Conservation (phyloP, 768 basidiomycete genomes). For the Amanita brunnescens region DNA sequence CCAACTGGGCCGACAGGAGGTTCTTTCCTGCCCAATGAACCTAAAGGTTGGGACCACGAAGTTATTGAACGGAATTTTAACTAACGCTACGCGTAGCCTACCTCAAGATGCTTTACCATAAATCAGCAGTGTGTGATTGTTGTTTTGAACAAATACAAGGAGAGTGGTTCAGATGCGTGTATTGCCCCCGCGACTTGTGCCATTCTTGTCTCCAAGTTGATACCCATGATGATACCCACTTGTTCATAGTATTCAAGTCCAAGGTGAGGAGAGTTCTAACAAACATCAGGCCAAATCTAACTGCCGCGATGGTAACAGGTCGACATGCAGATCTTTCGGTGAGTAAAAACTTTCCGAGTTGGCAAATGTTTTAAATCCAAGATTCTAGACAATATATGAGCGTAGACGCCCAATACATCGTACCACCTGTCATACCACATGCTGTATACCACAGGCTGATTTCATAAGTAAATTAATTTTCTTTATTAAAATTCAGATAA, state of each 20-base stretch:
- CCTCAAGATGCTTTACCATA: constrained; percentile 50
- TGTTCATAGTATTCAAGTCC: constrained; percentile 87
- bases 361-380: constrained; percentile 15
- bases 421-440: constrained; percentile 53
- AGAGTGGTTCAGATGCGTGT: constrained; percentile 86
- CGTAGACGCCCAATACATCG: constrained; percentile 43
- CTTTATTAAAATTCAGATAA: too few species aligned
- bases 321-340: constrained; percentile 71
- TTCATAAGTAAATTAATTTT: too few species aligned
- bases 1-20: constrained; percentile 50
- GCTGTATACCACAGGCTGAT: constrained; percentile 42
- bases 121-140: constrained; percentile 73
- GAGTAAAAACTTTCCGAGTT: constrained; percentile 15
- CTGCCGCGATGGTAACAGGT: constrained; percentile 31
- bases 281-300: neutral
- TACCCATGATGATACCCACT: constrained; percentile 73
- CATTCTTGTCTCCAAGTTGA: constrained; percentile 72
- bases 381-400: constrained; percentile 31
- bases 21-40: constrained; percentile 31
- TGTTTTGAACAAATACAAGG: constrained; percentile 80
- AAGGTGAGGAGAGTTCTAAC: constrained; percentile 34
- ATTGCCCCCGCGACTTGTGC: constrained; percentile 85
- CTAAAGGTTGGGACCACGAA: constrained; percentile 36
- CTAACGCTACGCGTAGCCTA: constrained; percentile 38
- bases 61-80: neutral